Conservation (phyloP, 148 eudicot species). For the Silene uniflora region DNA sequence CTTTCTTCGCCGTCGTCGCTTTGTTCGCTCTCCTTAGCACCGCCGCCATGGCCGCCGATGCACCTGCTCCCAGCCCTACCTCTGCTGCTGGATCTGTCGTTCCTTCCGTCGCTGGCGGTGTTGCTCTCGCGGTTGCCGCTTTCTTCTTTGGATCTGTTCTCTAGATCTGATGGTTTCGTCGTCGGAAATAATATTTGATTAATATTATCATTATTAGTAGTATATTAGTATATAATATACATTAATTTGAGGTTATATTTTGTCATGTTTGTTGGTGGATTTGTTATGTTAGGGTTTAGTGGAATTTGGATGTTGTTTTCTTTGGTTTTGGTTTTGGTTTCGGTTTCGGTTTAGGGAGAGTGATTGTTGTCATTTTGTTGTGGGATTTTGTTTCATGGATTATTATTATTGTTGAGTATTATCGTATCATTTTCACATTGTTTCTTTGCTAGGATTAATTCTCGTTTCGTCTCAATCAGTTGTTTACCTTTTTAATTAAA, state of each 20-base stretch:
- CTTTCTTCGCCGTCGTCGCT: constrained; percentile 21
- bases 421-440: too few species aligned
- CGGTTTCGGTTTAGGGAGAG: too few species aligned
- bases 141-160: constrained; percentile 44
- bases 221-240: constrained; percentile 6
- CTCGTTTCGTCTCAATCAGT: too few species aligned
- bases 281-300: not conserved
- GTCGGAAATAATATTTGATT: not conserved
- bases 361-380: not conserved
- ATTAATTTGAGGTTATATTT: not conserved
- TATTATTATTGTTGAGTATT: not conserved
- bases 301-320: not conserved
- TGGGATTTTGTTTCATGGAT: not conserved
- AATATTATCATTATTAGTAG: not conserved
- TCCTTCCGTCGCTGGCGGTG: constrained; percentile 38
- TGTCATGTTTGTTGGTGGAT: too few species aligned
- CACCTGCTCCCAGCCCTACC: constrained; percentile 61
- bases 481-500: too few species aligned
- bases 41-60: constrained; percentile 42
- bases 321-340: too few species aligned
- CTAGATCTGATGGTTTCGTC: constrained; percentile 31
- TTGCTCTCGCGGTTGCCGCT: constrained; percentile 25
- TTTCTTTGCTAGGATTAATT: too few species aligned
- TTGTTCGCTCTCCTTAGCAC: constrained; percentile 31
- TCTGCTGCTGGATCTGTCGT: constrained; percentile 39